Evolutionary conservation across 305 asterid species (phyloP).

Genomic region (Fraxinus xanthoxyloides): DNA sequence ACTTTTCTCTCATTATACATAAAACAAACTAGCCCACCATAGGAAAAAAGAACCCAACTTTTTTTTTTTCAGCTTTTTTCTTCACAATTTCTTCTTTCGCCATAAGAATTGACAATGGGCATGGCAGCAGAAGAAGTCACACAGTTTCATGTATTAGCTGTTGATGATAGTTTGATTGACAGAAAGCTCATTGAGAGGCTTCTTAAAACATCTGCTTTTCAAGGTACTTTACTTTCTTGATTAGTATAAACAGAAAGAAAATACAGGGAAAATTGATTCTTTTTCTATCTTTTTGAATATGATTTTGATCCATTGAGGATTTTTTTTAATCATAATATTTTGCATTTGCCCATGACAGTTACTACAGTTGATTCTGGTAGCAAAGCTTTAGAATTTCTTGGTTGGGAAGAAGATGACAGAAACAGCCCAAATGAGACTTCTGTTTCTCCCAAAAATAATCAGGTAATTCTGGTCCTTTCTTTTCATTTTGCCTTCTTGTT

Average conservation of each 20-base stretch:
- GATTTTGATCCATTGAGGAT: not conserved
- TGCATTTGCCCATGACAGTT: constrained; percentile 32
- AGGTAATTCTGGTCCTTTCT: constrained; percentile 26
- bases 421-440: constrained; percentile 37
- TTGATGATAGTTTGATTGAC: constrained; percentile 57
- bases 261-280: not conserved
- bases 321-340: not conserved
- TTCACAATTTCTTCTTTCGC: not conserved
- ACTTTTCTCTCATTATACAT: constrained; percentile 1
- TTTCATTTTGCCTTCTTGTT: not conserved
- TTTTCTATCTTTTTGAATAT: not conserved
- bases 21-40: not conserved
- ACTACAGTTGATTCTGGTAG: constrained; percentile 63
- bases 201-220: constrained; percentile 49
- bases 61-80: not conserved
- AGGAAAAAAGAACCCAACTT: not conserved
- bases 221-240: constrained; percentile 31
- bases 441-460: constrained; percentile 42
- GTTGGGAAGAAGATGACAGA: constrained; percentile 41
- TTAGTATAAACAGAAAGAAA: not conserved
- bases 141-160: constrained; percentile 58
- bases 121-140: constrained; percentile 37
- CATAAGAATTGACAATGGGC: constrained; percentile 30
- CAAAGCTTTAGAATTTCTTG: constrained; percentile 56
- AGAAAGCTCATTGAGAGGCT: constrained; percentile 51